Evolutionary conservation across 441 rosid species (phyloP), one percentile per base, ranked within the genome.

Genomic region (Arabidopsis hybrid): DNA sequence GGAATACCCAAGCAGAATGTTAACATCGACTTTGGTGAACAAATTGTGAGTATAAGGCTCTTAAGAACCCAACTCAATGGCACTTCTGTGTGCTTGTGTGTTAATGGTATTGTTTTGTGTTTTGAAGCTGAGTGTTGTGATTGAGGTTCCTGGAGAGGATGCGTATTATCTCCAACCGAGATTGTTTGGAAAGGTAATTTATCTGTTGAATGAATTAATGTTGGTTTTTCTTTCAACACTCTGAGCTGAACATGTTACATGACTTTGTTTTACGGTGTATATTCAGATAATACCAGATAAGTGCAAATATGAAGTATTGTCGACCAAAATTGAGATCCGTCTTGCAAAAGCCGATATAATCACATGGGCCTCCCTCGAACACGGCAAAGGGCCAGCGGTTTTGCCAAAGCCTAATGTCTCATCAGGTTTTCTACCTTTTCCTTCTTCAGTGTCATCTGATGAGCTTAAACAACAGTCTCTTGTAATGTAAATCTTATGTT

Each of bases 171-270:
- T 91, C 76, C 99, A 93, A 70, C 90, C 91, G 39, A 92, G 99
- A 70, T 84, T 95, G 59, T 95, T 90, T 65, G 97, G 92, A 61
- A 95, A 92, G 98, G 99, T 95, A 83, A 45, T 11, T 47, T 43
- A 7, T 63, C 36, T 32, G 21, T 17, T 0, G 13, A 57, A 63
- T 50, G 39, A 56, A 55, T 40, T 29, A 31, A 4, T 64, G 46
- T 17, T 45, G 4, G 6, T 18, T 38, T 29, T 36, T 7, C 21
- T 43, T 68, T 60, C 34, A 39, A 13, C 43, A 34, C 56, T 49
- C 42, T 35, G 38, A 63, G 29, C 49, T 81, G 29, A 69, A 9
- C 34, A 58, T 51, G 14, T n/a, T 75, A 4, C 45, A 6, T 50
- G 56, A 10, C 43, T 45, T 18, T 45, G 26, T 39, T 34, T 14